Evolutionary conservation across 2,329 filamentous ascomycete species (phyloP).

Genomic region (Chrysosphaeria jannelii): DNA sequence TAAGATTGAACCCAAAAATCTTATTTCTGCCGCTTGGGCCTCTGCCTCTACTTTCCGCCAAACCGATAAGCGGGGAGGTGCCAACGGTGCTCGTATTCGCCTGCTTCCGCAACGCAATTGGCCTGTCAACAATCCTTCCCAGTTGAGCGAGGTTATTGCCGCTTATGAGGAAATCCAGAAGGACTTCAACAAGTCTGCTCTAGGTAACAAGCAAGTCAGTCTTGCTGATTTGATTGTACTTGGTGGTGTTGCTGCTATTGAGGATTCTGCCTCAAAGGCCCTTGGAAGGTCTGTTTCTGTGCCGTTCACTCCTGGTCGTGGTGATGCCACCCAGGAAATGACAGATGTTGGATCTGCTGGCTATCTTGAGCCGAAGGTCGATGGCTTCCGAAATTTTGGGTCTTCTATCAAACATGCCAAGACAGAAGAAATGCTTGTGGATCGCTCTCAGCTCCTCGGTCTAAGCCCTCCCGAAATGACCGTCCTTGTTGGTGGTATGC

Average conservation of each 20-base stretch:
- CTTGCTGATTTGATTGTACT: conserved; percentile 55
- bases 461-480: conserved; percentile 42
- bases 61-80: conserved; percentile 55
- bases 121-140: conserved; percentile 41
- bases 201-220: conserved; percentile 35
- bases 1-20: conserved; percentile 26
- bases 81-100: conserved; percentile 51
- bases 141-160: conserved; percentile 28
- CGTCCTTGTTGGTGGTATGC: conserved; percentile 41
- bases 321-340: conserved; percentile 39
- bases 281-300: conserved; percentile 15
- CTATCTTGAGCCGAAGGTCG: conserved; percentile 36
- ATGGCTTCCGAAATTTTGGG: conserved; percentile 60
- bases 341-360: conserved; percentile 34
- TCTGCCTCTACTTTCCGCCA: conserved; percentile 43
- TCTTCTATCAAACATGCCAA: conserved; percentile 25
- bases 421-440: conserved; percentile 39
- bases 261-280: conserved; percentile 27
- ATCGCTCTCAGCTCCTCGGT: conserved; percentile 39
- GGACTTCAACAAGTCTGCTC: conserved; percentile 22
- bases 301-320: conserved; percentile 43
- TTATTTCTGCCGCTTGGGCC: conserved; percentile 37
- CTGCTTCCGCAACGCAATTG: conserved; percentile 42
- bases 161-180: conserved; percentile 33
- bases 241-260: conserved; percentile 36